Evolutionary conservation across 2,329 filamentous ascomycete genomes (phyloP).

Genomic region (Coleophoma crateriformis): DNA sequence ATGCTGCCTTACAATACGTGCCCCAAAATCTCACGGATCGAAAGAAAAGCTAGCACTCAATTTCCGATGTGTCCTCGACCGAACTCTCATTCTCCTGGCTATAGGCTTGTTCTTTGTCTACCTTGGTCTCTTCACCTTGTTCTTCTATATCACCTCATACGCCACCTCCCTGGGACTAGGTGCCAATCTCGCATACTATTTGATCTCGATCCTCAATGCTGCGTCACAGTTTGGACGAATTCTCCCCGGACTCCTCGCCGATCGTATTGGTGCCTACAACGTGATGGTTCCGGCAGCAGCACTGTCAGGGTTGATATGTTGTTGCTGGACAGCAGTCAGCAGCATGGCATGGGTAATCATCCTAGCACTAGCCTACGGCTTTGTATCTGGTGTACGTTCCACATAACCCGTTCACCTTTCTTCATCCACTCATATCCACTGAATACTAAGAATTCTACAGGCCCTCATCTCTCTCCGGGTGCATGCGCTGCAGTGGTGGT

Average conservation of each 20-base stretch:
- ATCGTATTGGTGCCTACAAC: constrained; percentile 12
- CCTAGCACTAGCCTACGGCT: constrained; percentile 12
- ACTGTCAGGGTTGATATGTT: constrained; percentile 11
- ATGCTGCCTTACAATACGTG: constrained; percentile 6
- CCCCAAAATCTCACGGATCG: neutral
- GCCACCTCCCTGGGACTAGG: constrained; percentile 5
- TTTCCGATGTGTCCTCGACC: constrained; percentile 8
- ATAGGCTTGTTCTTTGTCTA: constrained; percentile 10
- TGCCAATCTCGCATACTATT: constrained; percentile 11
- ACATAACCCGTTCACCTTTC: too few species aligned
- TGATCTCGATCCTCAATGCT: constrained; percentile 16
- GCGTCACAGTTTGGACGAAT: constrained; percentile 14
- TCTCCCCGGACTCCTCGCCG: constrained; percentile 12
- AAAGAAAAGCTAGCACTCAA: constrained; percentile 8
- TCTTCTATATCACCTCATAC: constrained; percentile 13
- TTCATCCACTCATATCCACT: too few species aligned
- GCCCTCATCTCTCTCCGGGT: constrained; percentile 15
- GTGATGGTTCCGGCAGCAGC: constrained; percentile 10
- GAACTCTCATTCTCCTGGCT: constrained; percentile 6
- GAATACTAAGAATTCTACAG: neutral
- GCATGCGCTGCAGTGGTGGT: constrained; percentile 14
- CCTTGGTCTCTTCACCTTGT: constrained; percentile 13
- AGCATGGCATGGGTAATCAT: constrained; percentile 9
- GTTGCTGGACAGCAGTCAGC: constrained; percentile 13
- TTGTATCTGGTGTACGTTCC: constrained; percentile 11